These are phyloP conservation scores for Lanmaoa pseudosensibilis DNA, from an alignment of 768 basidiomycete genomes.

Conservation along the genomic window DNA sequence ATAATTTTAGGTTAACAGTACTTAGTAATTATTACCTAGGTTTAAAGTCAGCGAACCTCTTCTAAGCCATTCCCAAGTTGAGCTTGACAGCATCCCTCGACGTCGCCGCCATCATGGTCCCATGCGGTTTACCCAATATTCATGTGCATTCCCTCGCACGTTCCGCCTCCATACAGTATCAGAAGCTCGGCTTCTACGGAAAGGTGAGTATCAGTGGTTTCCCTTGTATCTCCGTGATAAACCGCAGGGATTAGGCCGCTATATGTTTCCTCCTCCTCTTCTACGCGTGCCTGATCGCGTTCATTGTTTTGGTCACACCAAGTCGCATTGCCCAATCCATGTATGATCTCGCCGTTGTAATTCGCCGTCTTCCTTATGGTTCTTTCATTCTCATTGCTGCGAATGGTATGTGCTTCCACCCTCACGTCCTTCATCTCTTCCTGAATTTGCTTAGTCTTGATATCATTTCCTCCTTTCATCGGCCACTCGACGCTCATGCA, in stretches of 20 bases:
- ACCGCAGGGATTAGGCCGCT: constrained; percentile 37
- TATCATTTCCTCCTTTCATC: constrained; percentile 35
- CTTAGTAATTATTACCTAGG: background rate
- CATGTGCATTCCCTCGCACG: constrained; percentile 30
- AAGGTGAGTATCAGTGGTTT: constrained; percentile 43
- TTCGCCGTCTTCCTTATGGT: constrained; percentile 60
- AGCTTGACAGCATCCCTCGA: background rate
- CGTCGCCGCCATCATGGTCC: background rate
- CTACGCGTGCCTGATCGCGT: constrained; percentile 45
- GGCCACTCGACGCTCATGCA: constrained; percentile 41
- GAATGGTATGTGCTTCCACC: constrained; percentile 55
- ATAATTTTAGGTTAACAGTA: background rate
- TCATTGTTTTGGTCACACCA: constrained; percentile 58
- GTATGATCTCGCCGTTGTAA: constrained; percentile 65
- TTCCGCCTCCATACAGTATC: constrained; percentile 43
- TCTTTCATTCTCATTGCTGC: constrained; percentile 54
- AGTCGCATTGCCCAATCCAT: constrained; percentile 65
- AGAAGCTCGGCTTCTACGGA: constrained; percentile 48
- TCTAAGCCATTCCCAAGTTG: background rate
- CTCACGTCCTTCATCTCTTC: constrained; percentile 51
- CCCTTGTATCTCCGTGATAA: constrained; percentile 9
- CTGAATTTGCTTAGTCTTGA: constrained; percentile 23
- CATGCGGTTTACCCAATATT: background rate
- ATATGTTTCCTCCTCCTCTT: constrained; percentile 60
- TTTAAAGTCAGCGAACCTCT: constrained; percentile 12